Conservation (phyloP, 768 basidiomycete genomes). For the Pisolithus marmoratus region DNA sequence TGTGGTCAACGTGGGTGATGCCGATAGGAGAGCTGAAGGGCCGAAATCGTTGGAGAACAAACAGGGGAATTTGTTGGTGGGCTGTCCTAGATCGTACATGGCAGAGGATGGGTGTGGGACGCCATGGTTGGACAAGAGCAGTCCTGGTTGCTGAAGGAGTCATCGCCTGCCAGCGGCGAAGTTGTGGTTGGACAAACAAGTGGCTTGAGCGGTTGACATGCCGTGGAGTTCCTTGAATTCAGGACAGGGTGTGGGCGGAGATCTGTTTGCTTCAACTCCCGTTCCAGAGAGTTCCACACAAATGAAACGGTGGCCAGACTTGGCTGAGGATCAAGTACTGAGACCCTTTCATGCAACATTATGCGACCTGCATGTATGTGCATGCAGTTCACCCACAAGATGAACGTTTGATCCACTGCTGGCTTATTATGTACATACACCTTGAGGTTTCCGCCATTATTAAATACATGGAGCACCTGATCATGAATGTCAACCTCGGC, state of each 20-base stretch:
- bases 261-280: conserved; percentile 22
- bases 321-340: conserved; percentile 30
- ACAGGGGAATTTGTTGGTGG: too few species aligned
- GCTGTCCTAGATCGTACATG: too few species aligned
- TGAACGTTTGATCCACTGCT: conserved; percentile 15
- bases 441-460: conserved; percentile 23
- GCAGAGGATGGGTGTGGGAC: too few species aligned
- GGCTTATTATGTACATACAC: conserved; percentile 16
- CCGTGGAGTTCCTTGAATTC: too few species aligned
- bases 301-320: conserved; percentile 24
- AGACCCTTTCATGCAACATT: conserved; percentile 24
- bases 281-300: conserved; percentile 22
- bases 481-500: conserved; percentile 11
- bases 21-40: too few species aligned
- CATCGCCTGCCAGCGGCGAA: too few species aligned
- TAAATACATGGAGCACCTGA: conserved; percentile 21
- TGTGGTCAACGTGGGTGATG: conserved; percentile 59
- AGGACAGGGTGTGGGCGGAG: too few species aligned
- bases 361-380: conserved; percentile 16
- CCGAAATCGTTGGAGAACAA: too few species aligned
- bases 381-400: conserved; percentile 4
- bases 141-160: too few species aligned
- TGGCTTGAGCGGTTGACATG: too few species aligned
- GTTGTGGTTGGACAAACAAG: too few species aligned
- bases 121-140: too few species aligned